Conservation (phyloP, 139 green algal genomes). For the Chlorella sorokiniana region DNA sequence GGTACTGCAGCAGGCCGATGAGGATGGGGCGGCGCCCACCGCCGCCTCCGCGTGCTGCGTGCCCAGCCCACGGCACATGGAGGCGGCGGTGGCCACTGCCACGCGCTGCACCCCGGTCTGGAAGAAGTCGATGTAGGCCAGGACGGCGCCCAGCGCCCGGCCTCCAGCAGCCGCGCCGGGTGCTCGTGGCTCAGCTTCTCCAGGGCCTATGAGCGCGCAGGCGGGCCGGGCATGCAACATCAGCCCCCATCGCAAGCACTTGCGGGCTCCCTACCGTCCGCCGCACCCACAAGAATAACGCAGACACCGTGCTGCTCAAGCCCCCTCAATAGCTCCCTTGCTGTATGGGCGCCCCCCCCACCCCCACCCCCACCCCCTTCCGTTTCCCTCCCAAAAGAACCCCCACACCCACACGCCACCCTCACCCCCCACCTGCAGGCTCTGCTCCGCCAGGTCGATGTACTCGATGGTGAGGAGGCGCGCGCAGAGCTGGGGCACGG, state of each 20-base stretch:
- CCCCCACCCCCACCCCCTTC: neutral
- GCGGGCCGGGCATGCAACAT: neutral
- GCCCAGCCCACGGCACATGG: conserved; percentile 81
- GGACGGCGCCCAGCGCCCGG: conserved; percentile 86
- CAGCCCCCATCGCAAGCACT: too few relatives aligned
- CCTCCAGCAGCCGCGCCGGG: conserved; percentile 68
- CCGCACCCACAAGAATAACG: too few relatives aligned
- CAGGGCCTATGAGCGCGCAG: conserved; percentile 68
- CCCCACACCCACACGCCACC: neutral
- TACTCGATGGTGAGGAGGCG: conserved; percentile 95
- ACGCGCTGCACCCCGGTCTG: conserved; percentile 90
- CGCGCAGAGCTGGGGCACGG: conserved; percentile 80
- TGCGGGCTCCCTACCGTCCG: too few relatives aligned
- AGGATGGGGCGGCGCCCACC: conserved; percentile 80
- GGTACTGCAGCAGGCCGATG: conserved; percentile 84
- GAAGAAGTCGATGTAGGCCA: conserved; percentile 98
- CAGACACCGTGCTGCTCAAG: too few relatives aligned
- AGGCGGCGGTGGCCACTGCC: conserved; percentile 87
- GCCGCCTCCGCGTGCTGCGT: conserved; percentile 61
- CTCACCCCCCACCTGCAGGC: conserved; percentile 66
- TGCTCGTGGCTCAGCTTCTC: conserved; percentile 96
- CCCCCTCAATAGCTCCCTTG: too few relatives aligned
- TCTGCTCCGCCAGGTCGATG: conserved; percentile 97
- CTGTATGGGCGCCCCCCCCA: neutral
- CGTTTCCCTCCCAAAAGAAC: too few relatives aligned